Evolutionary conservation across 1,139 yeast species (phyloP), one percentile per base, ranked within the genome.

Genomic region (Geotrichum aggregatum): DNA sequence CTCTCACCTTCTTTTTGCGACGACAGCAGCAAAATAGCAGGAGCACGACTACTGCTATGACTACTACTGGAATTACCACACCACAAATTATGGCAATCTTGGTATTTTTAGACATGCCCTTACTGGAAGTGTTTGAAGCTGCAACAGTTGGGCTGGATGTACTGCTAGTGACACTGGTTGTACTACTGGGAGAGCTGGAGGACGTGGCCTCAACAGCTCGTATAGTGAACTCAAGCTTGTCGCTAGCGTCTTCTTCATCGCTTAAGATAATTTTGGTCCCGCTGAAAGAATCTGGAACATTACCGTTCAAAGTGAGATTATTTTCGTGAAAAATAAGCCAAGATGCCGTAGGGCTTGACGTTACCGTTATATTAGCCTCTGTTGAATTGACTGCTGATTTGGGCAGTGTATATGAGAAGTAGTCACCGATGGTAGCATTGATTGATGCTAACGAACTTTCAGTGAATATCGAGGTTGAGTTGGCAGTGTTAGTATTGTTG

Each of bases 11-110:
- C 56, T 40, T 69, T 66, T 35, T 65, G 61, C 62, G 76, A 66
- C 82, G 77, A 31, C 48, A 53, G 41, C 36, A 47, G 34, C 46
- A 40, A 63, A 80, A 71, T 31, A 85, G 61, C 10, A 88, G 50
- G 1, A 84, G 52, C 0, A 74, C 73, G 1, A 76, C 71, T 0
- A 79, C 64, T 1, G 79, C 63, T 8, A 87, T 61, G 0, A 78
- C 71, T 22, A 74, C 75, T 0, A 79, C 67, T 1, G 96, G 96
- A 49, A 91, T 76, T 4, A 85, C 87, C n/a, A 86, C 92, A 50
- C 96, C 97, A 57, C 91, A 78, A 0, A 89, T 95, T 63, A 91
- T 85, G 0, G 95, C 96, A 21, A 87, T 72, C 4, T 78, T 76
- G 4, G 78, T 76, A 58, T 76, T 76, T 49, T 69, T 72, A 44